A percentile compares a stretch with the other conserved stretches of the same genome.
phyloP scores from a whole-genome alignment of 2,329 filamentous ascomycete genomes.

The Trichophyton equinum region DNA sequence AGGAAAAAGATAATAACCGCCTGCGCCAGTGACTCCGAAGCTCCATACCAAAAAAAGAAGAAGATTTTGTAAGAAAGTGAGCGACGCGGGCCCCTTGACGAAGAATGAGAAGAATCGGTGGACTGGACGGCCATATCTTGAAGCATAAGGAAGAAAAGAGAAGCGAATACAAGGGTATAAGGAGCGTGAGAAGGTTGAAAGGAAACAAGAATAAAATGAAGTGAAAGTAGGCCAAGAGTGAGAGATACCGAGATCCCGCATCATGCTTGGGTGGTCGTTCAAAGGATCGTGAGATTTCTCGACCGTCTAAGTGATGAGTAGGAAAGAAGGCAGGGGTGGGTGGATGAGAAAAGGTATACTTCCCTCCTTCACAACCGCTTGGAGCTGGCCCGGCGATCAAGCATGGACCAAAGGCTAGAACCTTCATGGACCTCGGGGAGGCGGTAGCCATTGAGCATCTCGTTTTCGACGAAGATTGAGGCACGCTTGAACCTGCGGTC shows the following conservation, averaged over 20 bases:
- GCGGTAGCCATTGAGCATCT: conserved; percentile 51
- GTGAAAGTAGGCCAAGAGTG: not conserved
- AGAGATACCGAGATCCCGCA: not conserved
- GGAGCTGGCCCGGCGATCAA: conserved; percentile 3
- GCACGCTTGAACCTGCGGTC: conserved; percentile 79
- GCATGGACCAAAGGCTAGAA: conserved; percentile 3
- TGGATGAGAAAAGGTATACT: not conserved
- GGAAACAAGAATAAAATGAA: not conserved
- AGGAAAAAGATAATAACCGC: not conserved
- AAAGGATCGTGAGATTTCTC: not conserved
- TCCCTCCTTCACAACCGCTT: conserved; percentile 3
- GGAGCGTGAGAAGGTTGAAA: not conserved
- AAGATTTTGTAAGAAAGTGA: not conserved
- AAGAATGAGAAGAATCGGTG: not conserved
- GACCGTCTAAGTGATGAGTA: not conserved
- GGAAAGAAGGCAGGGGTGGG: not conserved
- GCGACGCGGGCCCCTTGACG: not conserved
- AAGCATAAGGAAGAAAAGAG: not conserved
- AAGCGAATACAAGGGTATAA: conserved; percentile 1
- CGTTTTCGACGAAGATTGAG: conserved; percentile 63
- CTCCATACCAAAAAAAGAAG: conserved; percentile 4
- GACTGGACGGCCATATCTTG: conserved; percentile 1
- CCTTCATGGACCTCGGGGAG: conserved; percentile 28
- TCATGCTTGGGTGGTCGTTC: not conserved
- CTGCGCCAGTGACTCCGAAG: not conserved